Conservation (phyloP, 2,329 filamentous ascomycete species). For the Epichloe scottii region DNA sequence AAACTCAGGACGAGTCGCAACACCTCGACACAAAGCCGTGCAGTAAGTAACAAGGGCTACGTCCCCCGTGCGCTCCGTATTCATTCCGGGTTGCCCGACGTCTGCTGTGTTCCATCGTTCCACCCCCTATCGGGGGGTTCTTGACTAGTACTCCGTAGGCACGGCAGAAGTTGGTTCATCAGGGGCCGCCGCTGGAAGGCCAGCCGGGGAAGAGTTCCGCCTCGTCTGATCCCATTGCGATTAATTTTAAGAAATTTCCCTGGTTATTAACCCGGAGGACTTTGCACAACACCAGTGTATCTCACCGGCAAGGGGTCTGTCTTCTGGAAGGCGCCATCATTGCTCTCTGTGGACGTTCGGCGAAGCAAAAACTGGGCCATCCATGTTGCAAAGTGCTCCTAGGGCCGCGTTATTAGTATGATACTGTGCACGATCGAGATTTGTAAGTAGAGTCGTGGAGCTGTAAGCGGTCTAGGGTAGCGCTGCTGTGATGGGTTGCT, state of each 20-base stretch:
- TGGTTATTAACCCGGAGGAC: slow-evolving; percentile 8
- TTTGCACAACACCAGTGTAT: neutral
- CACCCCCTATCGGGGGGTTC: neutral
- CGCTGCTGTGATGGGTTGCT: no score
- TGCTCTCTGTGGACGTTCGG: slow-evolving; percentile 9
- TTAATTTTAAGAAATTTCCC: slow-evolving; percentile 19
- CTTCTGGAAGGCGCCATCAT: slow-evolving; percentile 10
- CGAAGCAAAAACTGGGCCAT: neutral
- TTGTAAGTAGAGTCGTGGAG: no score
- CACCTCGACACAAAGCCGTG: neutral
- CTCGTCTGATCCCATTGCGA: slow-evolving; percentile 10
- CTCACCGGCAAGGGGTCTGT: slow-evolving; percentile 8
- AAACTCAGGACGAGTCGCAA: neutral
- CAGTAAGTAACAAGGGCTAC: neutral
- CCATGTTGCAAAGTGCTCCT: no score
- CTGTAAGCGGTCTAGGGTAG: no score
- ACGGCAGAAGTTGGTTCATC: neutral
- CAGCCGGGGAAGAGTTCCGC: slow-evolving; percentile 21
- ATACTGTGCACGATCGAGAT: neutral
- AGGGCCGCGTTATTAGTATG: neutral
- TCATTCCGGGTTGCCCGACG: slow-evolving; percentile 9
- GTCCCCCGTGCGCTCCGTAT: neutral
- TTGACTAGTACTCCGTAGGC: neutral
- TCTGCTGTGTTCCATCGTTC: neutral
- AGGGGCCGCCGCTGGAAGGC: neutral